A percentile compares a stretch with the other conserved stretches of the same genome.
phyloP scores from a whole-genome alignment of 352 stramenopile genomes.

The Phytopythium sindhum region DNA sequence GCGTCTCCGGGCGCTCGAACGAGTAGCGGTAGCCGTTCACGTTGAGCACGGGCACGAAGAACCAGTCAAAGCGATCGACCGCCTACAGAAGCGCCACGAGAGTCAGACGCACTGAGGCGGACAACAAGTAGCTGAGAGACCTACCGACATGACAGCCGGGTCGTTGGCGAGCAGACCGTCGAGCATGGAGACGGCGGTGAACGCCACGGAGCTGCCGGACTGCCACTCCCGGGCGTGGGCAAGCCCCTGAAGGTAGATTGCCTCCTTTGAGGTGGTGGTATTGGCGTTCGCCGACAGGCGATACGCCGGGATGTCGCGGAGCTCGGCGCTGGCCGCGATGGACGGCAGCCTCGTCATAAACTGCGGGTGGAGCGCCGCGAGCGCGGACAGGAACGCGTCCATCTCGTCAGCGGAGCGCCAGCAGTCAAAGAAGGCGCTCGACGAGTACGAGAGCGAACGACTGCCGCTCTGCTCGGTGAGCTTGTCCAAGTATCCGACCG shows the following conservation, averaged over 20 bases:
- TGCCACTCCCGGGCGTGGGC: conserved; percentile 49
- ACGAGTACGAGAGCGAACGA: conserved; percentile 2
- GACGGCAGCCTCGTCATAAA: conserved; percentile 14
- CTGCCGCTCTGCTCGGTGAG: not conserved
- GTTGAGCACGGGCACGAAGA: conserved; percentile 33
- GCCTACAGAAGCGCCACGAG: conserved; percentile 3
- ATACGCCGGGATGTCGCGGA: conserved; percentile 21
- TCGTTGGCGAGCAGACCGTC: conserved; percentile 17
- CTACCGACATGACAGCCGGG: conserved; percentile 9
- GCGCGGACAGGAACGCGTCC: conserved; percentile 20
- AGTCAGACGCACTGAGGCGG: not conserved
- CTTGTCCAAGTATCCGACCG: not conserved
- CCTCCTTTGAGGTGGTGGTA: conserved; percentile 5
- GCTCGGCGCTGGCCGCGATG: conserved; percentile 11
- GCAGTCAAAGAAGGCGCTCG: conserved; percentile 30
- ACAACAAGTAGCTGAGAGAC: not conserved
- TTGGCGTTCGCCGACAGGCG: conserved; percentile 13
- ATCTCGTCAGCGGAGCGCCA: conserved; percentile 21
- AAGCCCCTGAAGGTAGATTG: conserved; percentile 16
- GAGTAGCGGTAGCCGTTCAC: conserved; percentile 31
- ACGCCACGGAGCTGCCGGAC: conserved; percentile 39
- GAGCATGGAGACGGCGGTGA: conserved; percentile 30
- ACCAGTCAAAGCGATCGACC: conserved; percentile 19
- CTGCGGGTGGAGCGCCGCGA: conserved; percentile 7
- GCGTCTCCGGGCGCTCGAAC: conserved; percentile 12